Base-by-base conservation (phyloP, 768 basidiomycete genomes). In the Gautieria morchelliformis region DNA sequence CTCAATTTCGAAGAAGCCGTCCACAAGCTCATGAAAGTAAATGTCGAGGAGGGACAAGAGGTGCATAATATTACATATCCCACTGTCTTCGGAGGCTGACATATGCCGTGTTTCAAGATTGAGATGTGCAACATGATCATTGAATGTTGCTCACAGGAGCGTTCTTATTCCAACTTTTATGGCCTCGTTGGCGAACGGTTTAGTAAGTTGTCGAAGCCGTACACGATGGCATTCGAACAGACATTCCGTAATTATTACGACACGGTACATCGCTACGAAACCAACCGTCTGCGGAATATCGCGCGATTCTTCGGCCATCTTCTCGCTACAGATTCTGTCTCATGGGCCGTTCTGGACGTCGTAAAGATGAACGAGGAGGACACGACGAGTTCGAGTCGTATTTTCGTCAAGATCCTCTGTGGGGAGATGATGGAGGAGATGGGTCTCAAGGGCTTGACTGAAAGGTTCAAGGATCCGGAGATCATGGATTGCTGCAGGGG, bases 121-220 rank as follows among this genome's bases (percentile, higher is more conserved):
- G 95, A 97, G 69, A 72, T 99, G 58, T 83, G 90, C 69, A 97
- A 98, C 77, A 99, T 99, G 96, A 82, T 99, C 61, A 89, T 99
- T 70, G 95, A 98, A 66, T 99, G 96, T 87, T 98, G 96, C 70
- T 98, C 96, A 1, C 96, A 99, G 75, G 96, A 98, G 69, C 88
- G 96, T 14, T 93, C 95, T 1, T 99, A 97, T 70, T 92, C 90
- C 2, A 89, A 80, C n/a, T 98, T 96, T 77, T 99, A 94, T 66
- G 96, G 96, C 12, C 83, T 98, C 20, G 78, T 96, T 61, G 93
- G 93, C 55, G 96, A 99, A 69, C 88, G 96, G 20, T 93, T 99
- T 74, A 87, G 89, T 74, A 94, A 96, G 72, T 79, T 98, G 66
- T 95, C 96, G 71, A 87, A 92, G 20, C 79, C 91, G 17, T 99